Conservation (phyloP, 1,139 yeast genomes). For the Nematodospora anomalae region DNA sequence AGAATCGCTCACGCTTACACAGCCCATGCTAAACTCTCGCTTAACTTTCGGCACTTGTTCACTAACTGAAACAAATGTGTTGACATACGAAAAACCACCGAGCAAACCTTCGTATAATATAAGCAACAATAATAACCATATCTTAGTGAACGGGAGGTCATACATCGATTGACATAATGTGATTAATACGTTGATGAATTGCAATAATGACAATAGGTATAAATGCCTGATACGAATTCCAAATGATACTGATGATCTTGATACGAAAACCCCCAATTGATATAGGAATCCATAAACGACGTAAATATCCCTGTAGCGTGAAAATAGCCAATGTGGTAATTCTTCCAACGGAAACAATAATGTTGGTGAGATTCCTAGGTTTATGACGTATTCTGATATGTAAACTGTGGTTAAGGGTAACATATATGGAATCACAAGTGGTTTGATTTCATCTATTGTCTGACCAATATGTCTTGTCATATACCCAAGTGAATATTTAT, state of each 20-base stretch:
- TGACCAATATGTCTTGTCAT: slow-evolving; percentile 15
- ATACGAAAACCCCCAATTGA: slow-evolving; percentile 88
- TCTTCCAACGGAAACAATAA: slow-evolving; percentile 70
- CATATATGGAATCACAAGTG: slow-evolving; percentile 70
- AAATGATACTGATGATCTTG: slow-evolving; percentile 76
- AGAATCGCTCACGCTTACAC: slow-evolving; percentile 92
- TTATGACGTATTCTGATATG: slow-evolving; percentile 81
- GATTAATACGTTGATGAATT: slow-evolving; percentile 60
- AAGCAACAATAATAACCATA: slow-evolving; percentile 62
- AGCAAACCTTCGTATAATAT: slow-evolving; percentile 84
- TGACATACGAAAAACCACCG: slow-evolving; percentile 89
- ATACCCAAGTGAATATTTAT: slow-evolving; percentile 1
- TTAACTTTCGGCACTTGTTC: slow-evolving; percentile 56
- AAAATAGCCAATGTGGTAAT: slow-evolving; percentile 60
- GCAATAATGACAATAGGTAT: slow-evolving; percentile 65
- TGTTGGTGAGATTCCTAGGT: slow-evolving; percentile 91
- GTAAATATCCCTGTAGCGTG: slow-evolving; percentile 77
- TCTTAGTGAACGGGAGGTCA: slow-evolving; percentile 52
- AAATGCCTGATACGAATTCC: slow-evolving; percentile 58
- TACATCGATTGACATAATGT: slow-evolving; percentile 65
- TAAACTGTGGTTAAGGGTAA: slow-evolving; percentile 81
- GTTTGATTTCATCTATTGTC: slow-evolving; percentile 47
- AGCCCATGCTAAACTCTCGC: slow-evolving; percentile 87
- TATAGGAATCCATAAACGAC: slow-evolving; percentile 92
- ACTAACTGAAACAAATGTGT: slow-evolving; percentile 77